Conservation (phyloP, 2,329 filamentous ascomycete species). For the Chrysoporthe cubensis region DNA sequence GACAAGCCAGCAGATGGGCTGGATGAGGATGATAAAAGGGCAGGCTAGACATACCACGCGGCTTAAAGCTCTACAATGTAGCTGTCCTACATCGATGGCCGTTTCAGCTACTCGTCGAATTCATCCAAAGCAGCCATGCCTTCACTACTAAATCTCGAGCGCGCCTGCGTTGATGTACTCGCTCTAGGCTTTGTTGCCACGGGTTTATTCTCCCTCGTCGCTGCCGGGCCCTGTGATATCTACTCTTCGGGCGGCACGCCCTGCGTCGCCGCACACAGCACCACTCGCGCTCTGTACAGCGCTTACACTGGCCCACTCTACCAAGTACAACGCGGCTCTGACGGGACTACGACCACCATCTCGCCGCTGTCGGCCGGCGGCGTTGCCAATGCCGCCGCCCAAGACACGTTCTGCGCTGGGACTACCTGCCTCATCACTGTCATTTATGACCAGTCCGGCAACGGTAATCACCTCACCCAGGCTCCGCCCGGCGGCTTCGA, state of each 20-base stretch:
- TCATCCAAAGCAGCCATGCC: conserved; percentile 19
- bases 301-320: conserved; percentile 59
- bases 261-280: conserved; percentile 68
- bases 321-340: conserved; percentile 60
- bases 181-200: conserved; percentile 42
- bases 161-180: conserved; percentile 29
- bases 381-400: conserved; percentile 62
- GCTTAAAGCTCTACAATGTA: not conserved
- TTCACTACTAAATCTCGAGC: conserved; percentile 25
- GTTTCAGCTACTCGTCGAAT: not conserved
- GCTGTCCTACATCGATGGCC: conserved; percentile 1
- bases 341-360: conserved; percentile 52
- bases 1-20: not conserved
- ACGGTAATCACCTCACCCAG: conserved; percentile 64
- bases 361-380: conserved; percentile 59
- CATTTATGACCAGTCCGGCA: conserved; percentile 69
- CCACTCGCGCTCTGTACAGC: conserved; percentile 65
- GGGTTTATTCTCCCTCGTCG: conserved; percentile 42
- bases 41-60: not conserved
- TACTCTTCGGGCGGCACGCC: conserved; percentile 62
- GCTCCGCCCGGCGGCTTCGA: conserved; percentile 61
- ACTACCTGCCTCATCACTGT: conserved; percentile 67
- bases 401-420: conserved; percentile 63
- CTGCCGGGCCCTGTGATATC: conserved; percentile 64
- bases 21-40: not conserved